Evolutionary conservation across 2,329 filamentous ascomycete genomes (phyloP).

Genomic region (Graphiopsis chlorocephala): DNA sequence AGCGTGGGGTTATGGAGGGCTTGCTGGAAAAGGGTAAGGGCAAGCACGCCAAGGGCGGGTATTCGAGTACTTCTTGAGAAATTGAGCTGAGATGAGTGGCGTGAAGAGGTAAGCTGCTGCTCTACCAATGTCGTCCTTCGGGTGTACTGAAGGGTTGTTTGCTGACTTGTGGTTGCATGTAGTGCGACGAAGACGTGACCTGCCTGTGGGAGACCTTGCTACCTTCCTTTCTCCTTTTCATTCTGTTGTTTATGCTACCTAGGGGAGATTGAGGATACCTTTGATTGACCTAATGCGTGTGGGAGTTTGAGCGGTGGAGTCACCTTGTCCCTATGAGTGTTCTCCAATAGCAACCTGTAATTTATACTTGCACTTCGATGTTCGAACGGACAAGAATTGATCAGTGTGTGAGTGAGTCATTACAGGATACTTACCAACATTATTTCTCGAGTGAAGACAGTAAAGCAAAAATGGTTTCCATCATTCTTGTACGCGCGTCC

Average conservation of each 20-base stretch:
- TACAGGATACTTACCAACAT: neutral
- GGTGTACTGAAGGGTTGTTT: neutral
- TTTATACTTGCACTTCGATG: neutral
- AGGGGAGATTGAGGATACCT: neutral
- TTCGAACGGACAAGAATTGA: neutral
- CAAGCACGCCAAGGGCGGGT: constrained; percentile 14
- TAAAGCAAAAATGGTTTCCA: neutral
- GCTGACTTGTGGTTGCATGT: neutral
- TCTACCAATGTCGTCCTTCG: neutral
- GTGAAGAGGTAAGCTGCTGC: neutral
- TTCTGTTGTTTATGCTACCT: neutral
- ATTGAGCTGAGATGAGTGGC: neutral
- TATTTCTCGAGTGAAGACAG: neutral
- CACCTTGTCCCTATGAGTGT: neutral
- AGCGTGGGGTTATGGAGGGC: constrained; percentile 30
- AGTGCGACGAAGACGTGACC: neutral
- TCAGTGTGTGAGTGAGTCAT: neutral
- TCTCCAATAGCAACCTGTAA: neutral
- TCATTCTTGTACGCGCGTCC: neutral
- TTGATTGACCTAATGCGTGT: neutral
- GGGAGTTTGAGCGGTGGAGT: neutral
- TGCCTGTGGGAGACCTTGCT: neutral
- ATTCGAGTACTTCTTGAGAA: constrained; percentile 5
- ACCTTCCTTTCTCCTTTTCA: neutral
- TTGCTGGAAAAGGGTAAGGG: constrained; percentile 21